Conservation (phyloP, 305 asterid species). For the Caryopteris hybrid region DNA sequence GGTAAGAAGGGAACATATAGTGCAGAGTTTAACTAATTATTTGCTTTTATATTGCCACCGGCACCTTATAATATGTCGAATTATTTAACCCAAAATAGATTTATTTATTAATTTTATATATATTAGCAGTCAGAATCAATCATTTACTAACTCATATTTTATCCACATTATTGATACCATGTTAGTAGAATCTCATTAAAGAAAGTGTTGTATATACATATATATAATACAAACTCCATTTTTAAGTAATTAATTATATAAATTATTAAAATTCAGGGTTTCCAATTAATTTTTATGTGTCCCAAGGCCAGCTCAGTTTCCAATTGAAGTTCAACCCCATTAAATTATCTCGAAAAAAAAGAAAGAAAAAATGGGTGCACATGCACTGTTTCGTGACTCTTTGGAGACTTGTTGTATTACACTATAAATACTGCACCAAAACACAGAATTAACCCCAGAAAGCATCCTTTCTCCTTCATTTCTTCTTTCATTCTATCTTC, state of each 20-base stretch:
- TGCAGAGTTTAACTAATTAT: slow-evolving; percentile 15
- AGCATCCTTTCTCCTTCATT: not conserved
- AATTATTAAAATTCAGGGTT: slow-evolving; percentile 8
- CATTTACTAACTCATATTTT: slow-evolving; percentile 4
- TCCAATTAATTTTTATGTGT: slow-evolving; percentile 3
- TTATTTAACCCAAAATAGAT: not conserved
- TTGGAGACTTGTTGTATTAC: too few species aligned
- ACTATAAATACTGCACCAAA: slow-evolving; percentile 41
- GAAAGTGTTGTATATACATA: not conserved
- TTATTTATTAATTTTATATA: not conserved
- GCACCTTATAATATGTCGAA: not conserved
- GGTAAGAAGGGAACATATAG: not conserved
- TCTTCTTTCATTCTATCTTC: too few species aligned
- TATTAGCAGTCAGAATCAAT: slow-evolving; percentile 8
- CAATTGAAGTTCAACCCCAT: slow-evolving; percentile 19
- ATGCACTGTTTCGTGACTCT: slow-evolving; percentile 42
- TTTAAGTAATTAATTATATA: too few species aligned
- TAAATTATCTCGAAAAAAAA: slow-evolving; percentile 10
- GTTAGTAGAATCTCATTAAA: slow-evolving; percentile 6
- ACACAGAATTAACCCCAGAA: not conserved
- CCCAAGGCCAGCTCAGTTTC: slow-evolving; percentile 20
- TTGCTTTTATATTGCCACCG: slow-evolving; percentile 1
- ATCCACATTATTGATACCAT: slow-evolving; percentile 25
- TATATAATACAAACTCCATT: not conserved
- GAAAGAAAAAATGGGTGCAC: slow-evolving; percentile 24